phyloP scores from a whole-genome alignment of 2,329 filamentous ascomycete species.

The Dothidotthia symphoricarpi region DNA sequence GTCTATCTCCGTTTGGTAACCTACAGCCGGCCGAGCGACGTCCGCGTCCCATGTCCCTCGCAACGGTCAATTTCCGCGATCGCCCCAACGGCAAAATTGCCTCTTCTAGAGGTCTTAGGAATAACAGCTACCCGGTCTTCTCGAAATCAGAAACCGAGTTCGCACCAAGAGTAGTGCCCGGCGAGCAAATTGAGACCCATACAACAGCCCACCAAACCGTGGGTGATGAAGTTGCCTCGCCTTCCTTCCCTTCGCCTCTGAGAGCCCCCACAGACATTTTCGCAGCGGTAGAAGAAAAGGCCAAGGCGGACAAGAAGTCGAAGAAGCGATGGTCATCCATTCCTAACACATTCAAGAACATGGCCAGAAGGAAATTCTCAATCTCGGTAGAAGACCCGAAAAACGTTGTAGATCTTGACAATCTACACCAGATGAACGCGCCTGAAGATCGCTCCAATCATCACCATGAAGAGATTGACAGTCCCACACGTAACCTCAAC shows the following conservation, averaged over 20 bases:
- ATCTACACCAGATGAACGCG: conserved; percentile 14
- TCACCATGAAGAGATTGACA: conserved; percentile 4
- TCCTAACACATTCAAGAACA: conserved; percentile 21
- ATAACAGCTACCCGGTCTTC: conserved; percentile 27
- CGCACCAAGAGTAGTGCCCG: conserved; percentile 18
- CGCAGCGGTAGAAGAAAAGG: conserved; percentile 9
- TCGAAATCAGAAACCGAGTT: conserved; percentile 21
- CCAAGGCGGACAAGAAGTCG: conserved; percentile 19
- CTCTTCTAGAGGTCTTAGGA: conserved; percentile 27
- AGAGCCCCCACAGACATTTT: conserved; percentile 6
- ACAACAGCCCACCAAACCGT: conserved; percentile 17
- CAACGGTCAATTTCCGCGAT: conserved; percentile 23
- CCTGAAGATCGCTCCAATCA: conserved; percentile 2
- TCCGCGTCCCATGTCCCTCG: conserved; percentile 27
- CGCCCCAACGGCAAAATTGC: conserved; percentile 30
- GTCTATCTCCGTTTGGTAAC: conserved; percentile 17
- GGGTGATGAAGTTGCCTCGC: conserved; percentile 19
- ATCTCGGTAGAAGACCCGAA: conserved; percentile 14
- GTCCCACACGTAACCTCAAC: conserved; percentile 6
- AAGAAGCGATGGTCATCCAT: conserved; percentile 28
- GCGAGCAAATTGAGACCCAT: conserved; percentile 26
- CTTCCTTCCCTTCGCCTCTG: conserved; percentile 17
- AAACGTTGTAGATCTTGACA: conserved; percentile 10
- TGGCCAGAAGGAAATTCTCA: conserved; percentile 18
- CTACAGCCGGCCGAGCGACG: conserved; percentile 15